A percentile compares a stretch with the other conserved stretches of the same genome.
Conservation (phyloP, 345 rosid species). For the Gynandropsis gynandra region DNA sequence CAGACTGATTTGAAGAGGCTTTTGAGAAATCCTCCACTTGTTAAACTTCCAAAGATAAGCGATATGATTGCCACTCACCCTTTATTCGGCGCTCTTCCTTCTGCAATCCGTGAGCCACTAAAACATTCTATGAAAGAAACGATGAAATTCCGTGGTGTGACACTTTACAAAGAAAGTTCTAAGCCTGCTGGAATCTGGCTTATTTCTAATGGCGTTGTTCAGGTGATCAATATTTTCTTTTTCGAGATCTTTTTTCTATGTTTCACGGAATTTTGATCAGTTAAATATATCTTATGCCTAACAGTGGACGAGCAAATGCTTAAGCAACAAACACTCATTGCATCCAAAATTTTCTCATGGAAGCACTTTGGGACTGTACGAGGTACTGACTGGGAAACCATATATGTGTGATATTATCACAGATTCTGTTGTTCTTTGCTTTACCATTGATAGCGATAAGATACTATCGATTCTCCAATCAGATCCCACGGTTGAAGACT, state of each 20-base stretch:
- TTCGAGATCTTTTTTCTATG: background rate
- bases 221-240: constrained; percentile 38
- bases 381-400: constrained; percentile 70
- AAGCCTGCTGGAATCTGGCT: constrained; percentile 86
- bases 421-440: constrained; percentile 74
- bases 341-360: constrained; percentile 92
- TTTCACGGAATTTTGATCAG: constrained; percentile 16
- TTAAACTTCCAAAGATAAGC: constrained; percentile 58
- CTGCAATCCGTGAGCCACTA: constrained; percentile 38
- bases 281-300: too few relatives aligned
- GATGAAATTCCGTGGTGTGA: constrained; percentile 62
- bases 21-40: constrained; percentile 78
- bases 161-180: constrained; percentile 75
- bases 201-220: constrained; percentile 76
- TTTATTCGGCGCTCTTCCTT: constrained; percentile 74
- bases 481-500: constrained; percentile 63
- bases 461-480: constrained; percentile 47
- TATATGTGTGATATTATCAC: constrained; percentile 68
- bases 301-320: constrained; percentile 78
- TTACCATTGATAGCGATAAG: constrained; percentile 51
- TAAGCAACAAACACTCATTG: constrained; percentile 60
- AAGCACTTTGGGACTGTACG: constrained; percentile 86
- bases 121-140: constrained; percentile 50
- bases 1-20: constrained; percentile 91
- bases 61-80: constrained; percentile 63